Evolutionary conservation across 805 yeast species (phyloP).

Genomic region (Kuraishia molischiana): DNA sequence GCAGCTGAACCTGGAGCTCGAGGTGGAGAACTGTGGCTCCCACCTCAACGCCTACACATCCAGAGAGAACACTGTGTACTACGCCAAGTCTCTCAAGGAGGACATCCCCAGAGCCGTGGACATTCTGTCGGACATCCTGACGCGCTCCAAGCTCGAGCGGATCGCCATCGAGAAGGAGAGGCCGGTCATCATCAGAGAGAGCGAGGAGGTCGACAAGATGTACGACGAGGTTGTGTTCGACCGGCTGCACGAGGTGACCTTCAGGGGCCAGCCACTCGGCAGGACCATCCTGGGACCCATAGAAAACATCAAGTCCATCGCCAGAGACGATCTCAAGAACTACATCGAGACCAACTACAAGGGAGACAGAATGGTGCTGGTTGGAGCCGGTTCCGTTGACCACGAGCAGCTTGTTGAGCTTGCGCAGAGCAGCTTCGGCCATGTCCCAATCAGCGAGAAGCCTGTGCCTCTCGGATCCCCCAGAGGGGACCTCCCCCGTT

Average conservation of each 20-base stretch:
- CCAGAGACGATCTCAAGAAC: slow-evolving; percentile 62
- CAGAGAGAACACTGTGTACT: slow-evolving; percentile 94
- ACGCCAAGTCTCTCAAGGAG: slow-evolving; percentile 73
- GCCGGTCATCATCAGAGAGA: slow-evolving; percentile 91
- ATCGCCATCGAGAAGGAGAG: slow-evolving; percentile 91
- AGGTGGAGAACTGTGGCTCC: slow-evolving; percentile 93
- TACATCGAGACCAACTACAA: slow-evolving; percentile 83
- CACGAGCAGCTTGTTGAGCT: slow-evolving; percentile 73
- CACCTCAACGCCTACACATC: slow-evolving; percentile 98
- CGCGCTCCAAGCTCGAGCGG: slow-evolving; percentile 73
- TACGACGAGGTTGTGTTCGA: slow-evolving; percentile 97
- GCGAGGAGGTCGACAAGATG: slow-evolving; percentile 97
- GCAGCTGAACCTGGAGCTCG: slow-evolving; percentile 79
- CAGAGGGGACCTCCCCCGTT: slow-evolving; percentile 66
- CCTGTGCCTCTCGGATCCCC: slow-evolving; percentile 67
- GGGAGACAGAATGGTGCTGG: slow-evolving; percentile 97
- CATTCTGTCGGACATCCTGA: slow-evolving; percentile 81
- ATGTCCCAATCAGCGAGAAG: slow-evolving; percentile 40
- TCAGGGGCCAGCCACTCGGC: slow-evolving; percentile 86
- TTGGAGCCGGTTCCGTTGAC: slow-evolving; percentile 90
- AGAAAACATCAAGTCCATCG: slow-evolving; percentile 73
- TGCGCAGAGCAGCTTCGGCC: slow-evolving; percentile 73
- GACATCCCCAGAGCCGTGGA: slow-evolving; percentile 85
- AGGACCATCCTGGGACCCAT: slow-evolving; percentile 95
- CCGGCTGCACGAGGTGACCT: slow-evolving; percentile 89